These are phyloP conservation scores for Backusella mclennaniae DNA, from an alignment of 192 early-diverging fungal genomes.

Conservation along the genomic window DNA sequence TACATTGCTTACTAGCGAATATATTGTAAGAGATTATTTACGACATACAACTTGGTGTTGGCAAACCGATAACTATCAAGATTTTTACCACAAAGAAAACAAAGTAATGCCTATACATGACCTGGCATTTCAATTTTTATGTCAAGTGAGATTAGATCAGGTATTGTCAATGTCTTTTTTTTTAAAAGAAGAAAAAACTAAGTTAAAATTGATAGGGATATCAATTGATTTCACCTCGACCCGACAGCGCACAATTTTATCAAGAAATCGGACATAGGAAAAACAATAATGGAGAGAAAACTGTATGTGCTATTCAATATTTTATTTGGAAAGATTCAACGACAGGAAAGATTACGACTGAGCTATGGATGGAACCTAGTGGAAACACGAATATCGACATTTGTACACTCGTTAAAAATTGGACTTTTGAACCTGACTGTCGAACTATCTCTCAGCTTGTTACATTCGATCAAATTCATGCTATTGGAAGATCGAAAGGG, in stretches of 20 bases:
- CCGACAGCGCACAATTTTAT: slow-evolving; percentile 47
- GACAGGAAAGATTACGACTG: slow-evolving; percentile 46
- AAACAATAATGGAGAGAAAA: not conserved
- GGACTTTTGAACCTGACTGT: slow-evolving; percentile 41
- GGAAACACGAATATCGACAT: slow-evolving; percentile 17
- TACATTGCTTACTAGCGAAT: slow-evolving; percentile 32
- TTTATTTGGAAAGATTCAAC: slow-evolving; percentile 44
- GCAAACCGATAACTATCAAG: slow-evolving; percentile 34
- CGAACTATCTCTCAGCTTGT: slow-evolving; percentile 51
- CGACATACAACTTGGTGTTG: slow-evolving; percentile 48
- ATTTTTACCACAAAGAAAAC: slow-evolving; percentile 29
- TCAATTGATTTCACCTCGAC: slow-evolving; percentile 36
- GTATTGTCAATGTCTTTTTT: not conserved
- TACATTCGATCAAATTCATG: slow-evolving; percentile 55
- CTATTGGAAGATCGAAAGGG: slow-evolving; percentile 40
- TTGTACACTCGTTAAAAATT: slow-evolving; percentile 18
- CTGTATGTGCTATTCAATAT: slow-evolving; percentile 47
- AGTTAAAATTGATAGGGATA: slow-evolving; percentile 26
- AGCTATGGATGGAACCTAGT: slow-evolving; percentile 56
- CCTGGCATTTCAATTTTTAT: slow-evolving; percentile 55
- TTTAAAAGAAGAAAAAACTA: not conserved
- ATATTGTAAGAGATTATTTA: slow-evolving; percentile 48
- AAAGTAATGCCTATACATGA: slow-evolving; percentile 49
- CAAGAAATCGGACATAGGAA: slow-evolving; percentile 40
- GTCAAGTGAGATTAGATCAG: slow-evolving; percentile 48